These are phyloP conservation scores for Aspergillus incahuasiensis DNA, from an alignment of 495 filamentous ascomycete species.

Conservation along the genomic window DNA sequence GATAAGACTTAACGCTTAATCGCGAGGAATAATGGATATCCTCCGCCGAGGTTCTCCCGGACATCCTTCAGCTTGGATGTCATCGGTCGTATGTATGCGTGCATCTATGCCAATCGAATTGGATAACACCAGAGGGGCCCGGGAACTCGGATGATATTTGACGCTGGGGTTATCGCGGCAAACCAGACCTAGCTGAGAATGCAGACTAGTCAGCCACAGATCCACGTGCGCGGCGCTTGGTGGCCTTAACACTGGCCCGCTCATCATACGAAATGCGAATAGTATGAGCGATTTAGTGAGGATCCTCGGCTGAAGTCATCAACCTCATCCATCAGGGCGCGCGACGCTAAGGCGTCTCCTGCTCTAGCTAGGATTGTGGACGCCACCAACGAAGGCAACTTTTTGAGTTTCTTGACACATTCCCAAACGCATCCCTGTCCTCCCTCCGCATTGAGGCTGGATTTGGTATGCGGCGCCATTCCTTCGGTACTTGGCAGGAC, in stretches of 20 bases:
- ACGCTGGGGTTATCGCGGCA: background rate
- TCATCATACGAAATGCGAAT: background rate
- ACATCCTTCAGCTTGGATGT: background rate
- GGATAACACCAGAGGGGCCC: background rate
- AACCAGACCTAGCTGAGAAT: too few relatives aligned
- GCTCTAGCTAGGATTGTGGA: background rate
- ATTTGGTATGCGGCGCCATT: background rate
- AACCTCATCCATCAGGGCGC: background rate
- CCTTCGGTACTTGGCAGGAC: constrained; percentile 4
- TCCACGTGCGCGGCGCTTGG: background rate
- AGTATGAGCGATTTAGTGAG: background rate
- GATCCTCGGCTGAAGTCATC: background rate
- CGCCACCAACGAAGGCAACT: too few relatives aligned
- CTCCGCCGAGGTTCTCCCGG: background rate
- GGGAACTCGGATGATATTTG: background rate
- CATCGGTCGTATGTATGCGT: background rate
- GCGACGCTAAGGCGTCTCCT: background rate
- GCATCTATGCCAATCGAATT: background rate
- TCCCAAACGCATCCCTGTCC: too few relatives aligned
- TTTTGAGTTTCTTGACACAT: too few relatives aligned
- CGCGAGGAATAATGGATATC: background rate
- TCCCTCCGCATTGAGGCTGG: too few relatives aligned
- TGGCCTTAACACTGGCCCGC: background rate
- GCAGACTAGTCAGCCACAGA: background rate
- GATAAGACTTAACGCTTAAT: background rate